A percentile compares a stretch with the other conserved stretches of the same genome.
These are phyloP conservation scores for Lathyrus sativus DNA, from an alignment of 306 rosid genomes.

Conservation along the genomic window DNA sequence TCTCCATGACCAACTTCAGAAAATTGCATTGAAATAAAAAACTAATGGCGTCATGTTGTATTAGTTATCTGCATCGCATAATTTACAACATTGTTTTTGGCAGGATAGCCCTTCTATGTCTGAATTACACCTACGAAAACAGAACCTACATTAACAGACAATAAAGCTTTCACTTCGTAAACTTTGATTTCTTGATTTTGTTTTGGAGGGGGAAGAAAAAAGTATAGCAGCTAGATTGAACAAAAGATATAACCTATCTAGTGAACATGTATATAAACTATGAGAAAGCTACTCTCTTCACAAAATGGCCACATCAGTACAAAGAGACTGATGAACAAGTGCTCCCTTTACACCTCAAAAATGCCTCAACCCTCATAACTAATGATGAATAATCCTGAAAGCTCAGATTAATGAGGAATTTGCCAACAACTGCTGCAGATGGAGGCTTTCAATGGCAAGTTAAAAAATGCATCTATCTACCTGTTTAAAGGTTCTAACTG, in stretches of 20 bases:
- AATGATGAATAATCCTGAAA: constrained; percentile 37
- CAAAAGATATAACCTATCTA: constrained; percentile 38
- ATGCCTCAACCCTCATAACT: constrained; percentile 34
- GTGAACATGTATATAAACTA: constrained; percentile 36
- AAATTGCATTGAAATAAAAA: constrained; percentile 14
- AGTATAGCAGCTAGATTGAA: constrained; percentile 29
- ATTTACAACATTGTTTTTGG: constrained; percentile 40
- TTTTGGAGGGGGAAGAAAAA: neutral
- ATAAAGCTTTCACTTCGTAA: constrained; percentile 28
- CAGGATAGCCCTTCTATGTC: too few species aligned
- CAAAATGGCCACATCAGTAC: constrained; percentile 39
- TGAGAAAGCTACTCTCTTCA: constrained; percentile 41
- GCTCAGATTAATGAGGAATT: constrained; percentile 31
- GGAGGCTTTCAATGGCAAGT: constrained; percentile 31
- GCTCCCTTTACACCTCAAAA: constrained; percentile 42
- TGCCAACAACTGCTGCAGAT: constrained; percentile 35
- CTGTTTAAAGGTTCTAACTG: constrained; percentile 84
- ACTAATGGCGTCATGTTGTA: constrained; percentile 7
- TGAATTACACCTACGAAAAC: constrained; percentile 21
- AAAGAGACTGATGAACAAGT: constrained; percentile 17
- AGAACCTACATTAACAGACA: constrained; percentile 37
- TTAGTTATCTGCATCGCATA: constrained; percentile 37
- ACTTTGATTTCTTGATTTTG: constrained; percentile 6
- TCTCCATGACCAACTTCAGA: neutral
- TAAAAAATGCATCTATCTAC: constrained; percentile 55